These are phyloP conservation scores for Colletotrichum sp. DNA, from an alignment of 2,329 filamentous ascomycete genomes.

Conservation along the genomic window DNA sequence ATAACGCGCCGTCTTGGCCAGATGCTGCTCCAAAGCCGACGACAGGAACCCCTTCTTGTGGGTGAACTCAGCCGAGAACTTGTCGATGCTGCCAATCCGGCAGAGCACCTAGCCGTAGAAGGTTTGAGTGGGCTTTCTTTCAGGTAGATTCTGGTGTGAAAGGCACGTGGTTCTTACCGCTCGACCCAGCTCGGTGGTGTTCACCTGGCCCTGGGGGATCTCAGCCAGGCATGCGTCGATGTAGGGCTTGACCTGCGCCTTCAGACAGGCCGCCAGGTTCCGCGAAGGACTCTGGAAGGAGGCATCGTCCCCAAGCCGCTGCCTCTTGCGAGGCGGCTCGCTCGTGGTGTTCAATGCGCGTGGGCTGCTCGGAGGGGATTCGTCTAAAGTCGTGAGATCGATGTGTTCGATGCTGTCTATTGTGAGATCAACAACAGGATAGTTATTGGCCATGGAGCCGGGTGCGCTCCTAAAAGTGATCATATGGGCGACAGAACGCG, in stretches of 20 bases:
- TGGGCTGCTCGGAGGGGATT: constrained; percentile 19
- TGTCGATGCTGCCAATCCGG: neutral
- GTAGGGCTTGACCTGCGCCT: constrained; percentile 36
- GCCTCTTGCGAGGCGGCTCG: constrained; percentile 35
- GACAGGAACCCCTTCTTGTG: neutral
- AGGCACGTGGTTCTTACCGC: constrained; percentile 30
- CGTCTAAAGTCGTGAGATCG: constrained; percentile 28
- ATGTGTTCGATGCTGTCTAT: constrained; percentile 27
- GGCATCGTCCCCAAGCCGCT: constrained; percentile 28
- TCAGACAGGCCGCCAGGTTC: constrained; percentile 29
- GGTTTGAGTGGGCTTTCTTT: neutral
- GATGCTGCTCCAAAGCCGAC: neutral
- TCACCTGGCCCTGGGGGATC: constrained; percentile 28
- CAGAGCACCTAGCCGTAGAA: neutral
- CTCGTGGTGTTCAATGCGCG: neutral
- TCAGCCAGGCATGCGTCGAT: constrained; percentile 28
- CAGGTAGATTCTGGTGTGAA: constrained; percentile 20
- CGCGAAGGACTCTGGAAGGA: constrained; percentile 4
- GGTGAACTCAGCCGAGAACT: neutral
- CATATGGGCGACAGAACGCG: neutral
- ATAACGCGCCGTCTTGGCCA: neutral
- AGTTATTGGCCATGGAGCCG: neutral
- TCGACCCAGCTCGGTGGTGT: constrained; percentile 31
- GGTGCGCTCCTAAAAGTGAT: neutral
- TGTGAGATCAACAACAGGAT: neutral